These are phyloP conservation scores for Lachnellula hyalina DNA, from an alignment of 2,329 filamentous ascomycete species.

Conservation along the genomic window DNA sequence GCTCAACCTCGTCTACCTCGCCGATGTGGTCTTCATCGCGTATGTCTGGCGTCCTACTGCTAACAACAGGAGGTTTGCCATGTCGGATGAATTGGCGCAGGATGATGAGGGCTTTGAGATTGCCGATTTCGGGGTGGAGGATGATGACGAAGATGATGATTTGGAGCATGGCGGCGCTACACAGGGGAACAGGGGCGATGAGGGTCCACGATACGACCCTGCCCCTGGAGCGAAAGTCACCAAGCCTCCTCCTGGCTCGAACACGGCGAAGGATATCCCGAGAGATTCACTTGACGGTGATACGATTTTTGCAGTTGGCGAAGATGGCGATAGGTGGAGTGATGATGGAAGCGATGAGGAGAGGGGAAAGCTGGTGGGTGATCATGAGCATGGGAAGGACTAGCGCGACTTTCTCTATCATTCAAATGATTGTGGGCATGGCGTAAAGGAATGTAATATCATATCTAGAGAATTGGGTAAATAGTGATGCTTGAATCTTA, in stretches of 20 bases:
- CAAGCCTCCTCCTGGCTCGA: constrained; percentile 6
- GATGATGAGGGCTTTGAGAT: constrained; percentile 99
- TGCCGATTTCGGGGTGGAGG: constrained; percentile 73
- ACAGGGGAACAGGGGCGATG: constrained; percentile 41
- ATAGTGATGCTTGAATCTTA: constrained; percentile 1
- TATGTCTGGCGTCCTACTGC: constrained; percentile 96
- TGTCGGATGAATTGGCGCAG: constrained; percentile 98
- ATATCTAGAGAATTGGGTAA: constrained; percentile 4
- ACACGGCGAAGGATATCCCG: constrained; percentile 34
- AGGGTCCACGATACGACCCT: constrained; percentile 33
- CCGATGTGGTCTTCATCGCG: constrained; percentile 86
- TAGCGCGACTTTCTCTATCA: not conserved
- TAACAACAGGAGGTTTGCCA: constrained; percentile 95
- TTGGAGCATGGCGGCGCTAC: constrained; percentile 31
- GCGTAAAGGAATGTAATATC: constrained; percentile 10
- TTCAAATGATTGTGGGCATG: not conserved
- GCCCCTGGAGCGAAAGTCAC: constrained; percentile 15
- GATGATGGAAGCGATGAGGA: constrained; percentile 63
- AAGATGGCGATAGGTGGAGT: constrained; percentile 75
- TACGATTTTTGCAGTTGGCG: constrained; percentile 92
- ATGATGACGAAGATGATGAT: constrained; percentile 56
- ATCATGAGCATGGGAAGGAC: constrained; percentile 1
- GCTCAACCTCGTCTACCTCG: constrained; percentile 94
- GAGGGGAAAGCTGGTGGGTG: constrained; percentile 43
- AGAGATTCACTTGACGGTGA: constrained; percentile 73